phyloP scores from a whole-genome alignment of 768 basidiomycete species.

The Agaricus bisporus region DNA sequence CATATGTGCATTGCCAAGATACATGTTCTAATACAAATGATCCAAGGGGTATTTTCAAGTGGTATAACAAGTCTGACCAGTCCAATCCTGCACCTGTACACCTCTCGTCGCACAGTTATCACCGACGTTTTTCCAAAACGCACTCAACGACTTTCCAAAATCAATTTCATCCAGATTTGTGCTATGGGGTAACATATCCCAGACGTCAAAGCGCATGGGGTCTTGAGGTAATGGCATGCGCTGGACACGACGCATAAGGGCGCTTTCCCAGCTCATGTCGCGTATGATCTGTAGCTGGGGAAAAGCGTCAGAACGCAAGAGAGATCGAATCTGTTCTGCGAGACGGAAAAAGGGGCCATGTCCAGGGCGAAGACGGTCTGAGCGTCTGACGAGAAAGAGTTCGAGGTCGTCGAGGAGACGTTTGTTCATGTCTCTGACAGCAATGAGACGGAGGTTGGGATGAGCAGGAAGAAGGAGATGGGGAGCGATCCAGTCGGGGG shows the following conservation, averaged over 20 bases:
- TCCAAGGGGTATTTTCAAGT: neutral
- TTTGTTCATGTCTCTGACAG: constrained; percentile 65
- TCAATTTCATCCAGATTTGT: constrained; percentile 2
- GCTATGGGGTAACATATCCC: neutral
- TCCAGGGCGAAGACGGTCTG: neutral
- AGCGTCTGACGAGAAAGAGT: constrained; percentile 18
- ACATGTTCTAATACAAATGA: too few species aligned
- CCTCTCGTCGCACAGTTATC: constrained; percentile 43
- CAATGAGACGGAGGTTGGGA: constrained; percentile 56
- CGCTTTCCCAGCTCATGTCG: constrained; percentile 58
- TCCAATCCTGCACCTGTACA: constrained; percentile 63
- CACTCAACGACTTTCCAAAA: constrained; percentile 5
- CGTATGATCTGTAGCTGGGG: constrained; percentile 54
- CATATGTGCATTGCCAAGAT: too few species aligned
- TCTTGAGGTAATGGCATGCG: constrained; percentile 7
- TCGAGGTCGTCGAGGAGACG: constrained; percentile 45
- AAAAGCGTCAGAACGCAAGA: constrained; percentile 55
- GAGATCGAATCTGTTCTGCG: constrained; percentile 55
- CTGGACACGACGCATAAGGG: constrained; percentile 40
- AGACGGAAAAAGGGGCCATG: constrained; percentile 57
- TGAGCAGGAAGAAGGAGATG: constrained; percentile 66
- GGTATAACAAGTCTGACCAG: constrained; percentile 23
- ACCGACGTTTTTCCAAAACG: constrained; percentile 45
- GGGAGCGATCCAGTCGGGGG: constrained; percentile 76
- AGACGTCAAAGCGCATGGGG: neutral